Percentiles rank a stretch among this genome's conserved stretches.
These are phyloP conservation scores for Laburnicola sp. DNA, from an alignment of 2,329 filamentous ascomycete species.

Conservation along the genomic window DNA sequence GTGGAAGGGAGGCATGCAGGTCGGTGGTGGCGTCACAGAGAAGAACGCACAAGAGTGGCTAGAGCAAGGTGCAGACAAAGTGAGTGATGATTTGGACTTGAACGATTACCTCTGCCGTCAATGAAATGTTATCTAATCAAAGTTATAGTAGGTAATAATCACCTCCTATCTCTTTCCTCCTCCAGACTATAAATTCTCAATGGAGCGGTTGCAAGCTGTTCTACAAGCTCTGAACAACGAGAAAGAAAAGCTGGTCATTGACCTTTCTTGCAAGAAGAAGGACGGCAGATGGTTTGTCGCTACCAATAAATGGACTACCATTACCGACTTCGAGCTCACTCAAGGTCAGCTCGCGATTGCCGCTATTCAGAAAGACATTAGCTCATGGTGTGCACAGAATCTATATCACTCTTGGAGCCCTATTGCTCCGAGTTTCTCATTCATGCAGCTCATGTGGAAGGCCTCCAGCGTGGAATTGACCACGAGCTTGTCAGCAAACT, in stretches of 20 bases:
- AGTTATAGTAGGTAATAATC: conserved; percentile 78
- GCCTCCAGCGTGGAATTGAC: conserved; percentile 88
- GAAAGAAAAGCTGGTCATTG: conserved; percentile 83
- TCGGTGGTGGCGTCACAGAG: conserved; percentile 92
- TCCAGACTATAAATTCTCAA: conserved; percentile 78
- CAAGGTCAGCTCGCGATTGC: conserved; percentile 61
- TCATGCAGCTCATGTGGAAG: conserved; percentile 95
- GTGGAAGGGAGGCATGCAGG: conserved; percentile 81
- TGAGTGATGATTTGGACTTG: conserved; percentile 49
- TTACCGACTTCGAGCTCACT: conserved; percentile 93
- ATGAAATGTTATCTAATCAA: conserved; percentile 16
- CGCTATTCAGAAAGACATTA: not conserved
- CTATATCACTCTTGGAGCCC: conserved; percentile 78
- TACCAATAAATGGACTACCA: conserved; percentile 98
- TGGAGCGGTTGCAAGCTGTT: conserved; percentile 73
- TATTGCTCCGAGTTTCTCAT: conserved; percentile 97
- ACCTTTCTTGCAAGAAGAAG: conserved; percentile 83
- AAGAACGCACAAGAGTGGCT: conserved; percentile 85
- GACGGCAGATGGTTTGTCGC: conserved; percentile 89
- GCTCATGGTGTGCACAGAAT: conserved; percentile 58
- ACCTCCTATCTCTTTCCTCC: conserved; percentile 99
- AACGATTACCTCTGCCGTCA: not conserved
- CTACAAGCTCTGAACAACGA: conserved; percentile 73
- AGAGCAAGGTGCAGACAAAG: conserved; percentile 84
- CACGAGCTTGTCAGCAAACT: conserved; percentile 76